Evolutionary conservation across 352 stramenopile species (phyloP), one percentile per base, ranked within the genome.

Genomic region (Globisporangium yorkense): DNA sequence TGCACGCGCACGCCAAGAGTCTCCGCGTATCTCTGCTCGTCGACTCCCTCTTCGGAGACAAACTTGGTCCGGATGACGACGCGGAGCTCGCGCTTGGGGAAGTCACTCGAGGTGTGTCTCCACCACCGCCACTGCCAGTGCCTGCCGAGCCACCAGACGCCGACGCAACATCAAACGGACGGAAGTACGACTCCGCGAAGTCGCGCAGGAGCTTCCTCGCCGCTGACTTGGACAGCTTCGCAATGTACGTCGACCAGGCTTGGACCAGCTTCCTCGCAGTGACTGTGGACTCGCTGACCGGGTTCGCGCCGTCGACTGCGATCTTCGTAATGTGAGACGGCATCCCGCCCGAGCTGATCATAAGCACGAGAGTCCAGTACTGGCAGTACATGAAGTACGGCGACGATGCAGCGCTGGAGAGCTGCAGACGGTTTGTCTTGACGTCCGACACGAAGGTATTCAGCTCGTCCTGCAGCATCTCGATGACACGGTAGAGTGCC

Each of bases 321-420:
- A 90, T 70, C 51, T 85, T 89, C 2, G 57, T 67, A 10, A 89
- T 48, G 21, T 92, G 77, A n/a, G 59, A 59, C 18, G 78, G 71
- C 80, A 92, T 89, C 24, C 54, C 64, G 27, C 62, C 75, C 3
- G 66, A 61, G 15, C 58, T 66, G 59, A 87, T 72, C 49, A 75
- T 74, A 31, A 90, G 29, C 40, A 89, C 62, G 45, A 92, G 61
- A 10, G 68, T 77, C 78, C 83, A 89, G 52, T 91, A 90, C 44
- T 83, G 80, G 56, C 83, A 92, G 52, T 85, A 88, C 2, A 71
- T 78, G 47, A 87, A 91, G 16, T 64, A 67, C 9, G 56, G 57
- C 5, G 69, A 59, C 13, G 64, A 65, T 16, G 62, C 44, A 8
- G 67, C 54, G 31, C 66, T 52, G 40, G 55, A 63, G 33, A 81